These are phyloP conservation scores for Rhizopogon vesiculosus DNA, from an alignment of 768 basidiomycete species.

Conservation along the genomic window DNA sequence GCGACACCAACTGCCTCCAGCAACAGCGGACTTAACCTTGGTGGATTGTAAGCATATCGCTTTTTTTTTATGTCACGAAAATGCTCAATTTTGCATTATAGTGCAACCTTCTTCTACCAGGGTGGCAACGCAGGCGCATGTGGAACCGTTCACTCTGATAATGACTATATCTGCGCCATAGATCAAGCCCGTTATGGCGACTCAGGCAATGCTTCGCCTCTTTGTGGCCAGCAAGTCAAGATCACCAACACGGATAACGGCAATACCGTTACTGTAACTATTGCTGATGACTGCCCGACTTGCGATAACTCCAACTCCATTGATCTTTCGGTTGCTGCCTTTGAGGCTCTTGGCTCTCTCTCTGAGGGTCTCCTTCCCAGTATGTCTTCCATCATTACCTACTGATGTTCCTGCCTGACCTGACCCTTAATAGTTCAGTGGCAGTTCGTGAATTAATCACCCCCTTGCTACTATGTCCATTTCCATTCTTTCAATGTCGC, in stretches of 20 bases:
- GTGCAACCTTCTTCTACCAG: conserved; percentile 70
- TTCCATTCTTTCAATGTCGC: conserved; percentile 9
- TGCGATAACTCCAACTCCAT: conserved; percentile 65
- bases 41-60: conserved; percentile 38
- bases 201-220: conserved; percentile 36
- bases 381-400: conserved; percentile 26
- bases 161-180: conserved; percentile 56
- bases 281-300: conserved; percentile 82
- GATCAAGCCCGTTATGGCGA: conserved; percentile 53
- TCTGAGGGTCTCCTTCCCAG: conserved; percentile 54
- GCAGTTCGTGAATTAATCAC: not conserved
- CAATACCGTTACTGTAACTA: conserved; percentile 49
- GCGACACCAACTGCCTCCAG: not conserved
- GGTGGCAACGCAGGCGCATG: conserved; percentile 76
- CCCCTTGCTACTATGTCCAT: conserved; percentile 20
- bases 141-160: conserved; percentile 56
- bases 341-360: conserved; percentile 48
- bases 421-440: not conserved
- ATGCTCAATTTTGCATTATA: conserved; percentile 16
- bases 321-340: conserved; percentile 69
- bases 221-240: conserved; percentile 63
- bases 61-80: not conserved
- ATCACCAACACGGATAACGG: conserved; percentile 59
- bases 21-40: conserved; percentile 23
- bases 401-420: not conserved